Evolutionary conservation across 768 basidiomycete species (phyloP).

Genomic region (Fistulinella prunicolor): DNA sequence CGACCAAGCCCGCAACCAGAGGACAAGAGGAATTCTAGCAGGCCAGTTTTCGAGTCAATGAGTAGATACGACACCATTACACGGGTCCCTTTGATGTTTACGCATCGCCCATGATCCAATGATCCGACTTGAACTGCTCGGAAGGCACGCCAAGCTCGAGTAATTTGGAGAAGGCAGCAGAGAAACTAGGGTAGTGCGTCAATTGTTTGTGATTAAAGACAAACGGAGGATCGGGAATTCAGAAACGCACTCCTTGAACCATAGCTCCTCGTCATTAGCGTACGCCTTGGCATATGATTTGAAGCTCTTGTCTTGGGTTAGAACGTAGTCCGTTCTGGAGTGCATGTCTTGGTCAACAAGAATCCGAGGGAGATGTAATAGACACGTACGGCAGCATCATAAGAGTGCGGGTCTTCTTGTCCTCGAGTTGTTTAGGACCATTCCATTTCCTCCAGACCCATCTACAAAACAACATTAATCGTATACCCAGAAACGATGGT

Average conservation of each 20-base stretch:
- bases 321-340: slow-evolving; percentile 77
- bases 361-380: background rate
- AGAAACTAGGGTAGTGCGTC: slow-evolving; percentile 56
- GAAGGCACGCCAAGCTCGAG: slow-evolving; percentile 93
- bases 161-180: slow-evolving; percentile 69
- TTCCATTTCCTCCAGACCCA: slow-evolving; percentile 97
- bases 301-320: slow-evolving; percentile 89
- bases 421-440: slow-evolving; percentile 91
- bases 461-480: slow-evolving; percentile 28
- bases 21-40: background rate
- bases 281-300: slow-evolving; percentile 86
- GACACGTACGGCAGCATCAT: slow-evolving; percentile 92
- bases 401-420: slow-evolving; percentile 81
- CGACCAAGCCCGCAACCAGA: no score
- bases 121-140: slow-evolving; percentile 72
- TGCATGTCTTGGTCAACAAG: background rate
- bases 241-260: slow-evolving; percentile 85
- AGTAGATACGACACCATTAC: background rate
- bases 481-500: background rate
- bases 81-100: slow-evolving; percentile 32
- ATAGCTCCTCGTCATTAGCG: slow-evolving; percentile 78
- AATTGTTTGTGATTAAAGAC: background rate
- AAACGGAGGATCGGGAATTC: background rate
- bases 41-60: background rate
- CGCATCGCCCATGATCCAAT: slow-evolving; percentile 58